phyloP scores from a whole-genome alignment of 2,329 filamentous ascomycete species.

The Cytospora mali region DNA sequence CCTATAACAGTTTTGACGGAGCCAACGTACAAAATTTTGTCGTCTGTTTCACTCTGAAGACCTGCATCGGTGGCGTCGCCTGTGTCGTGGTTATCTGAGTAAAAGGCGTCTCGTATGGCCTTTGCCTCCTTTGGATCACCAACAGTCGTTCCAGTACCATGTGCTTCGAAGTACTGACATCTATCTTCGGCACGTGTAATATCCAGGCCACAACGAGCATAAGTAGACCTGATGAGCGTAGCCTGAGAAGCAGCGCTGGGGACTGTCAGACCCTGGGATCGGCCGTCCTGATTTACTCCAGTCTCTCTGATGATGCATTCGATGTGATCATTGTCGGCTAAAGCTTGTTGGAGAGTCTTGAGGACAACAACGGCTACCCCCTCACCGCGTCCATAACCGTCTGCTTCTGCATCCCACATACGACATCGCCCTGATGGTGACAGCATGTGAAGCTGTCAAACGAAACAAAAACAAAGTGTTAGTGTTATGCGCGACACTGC shows the following conservation, averaged over 20 bases:
- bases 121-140: slow-evolving; percentile 37
- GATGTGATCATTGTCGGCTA: slow-evolving; percentile 47
- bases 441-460: slow-evolving; percentile 42
- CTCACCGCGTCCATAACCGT: slow-evolving; percentile 57
- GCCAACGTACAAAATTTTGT: slow-evolving; percentile 32
- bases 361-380: slow-evolving; percentile 50
- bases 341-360: slow-evolving; percentile 48
- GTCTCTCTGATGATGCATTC: slow-evolving; percentile 46
- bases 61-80: slow-evolving; percentile 8
- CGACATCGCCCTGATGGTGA: slow-evolving; percentile 41
- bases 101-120: slow-evolving; percentile 39
- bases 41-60: neutral
- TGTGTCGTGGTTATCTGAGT: slow-evolving; percentile 1
- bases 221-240: slow-evolving; percentile 43
- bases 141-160: slow-evolving; percentile 35
- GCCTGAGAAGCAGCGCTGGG: slow-evolving; percentile 47
- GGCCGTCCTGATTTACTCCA: slow-evolving; percentile 49
- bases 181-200: slow-evolving; percentile 32
- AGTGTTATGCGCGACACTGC: too few species aligned
- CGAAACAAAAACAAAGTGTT: too few species aligned
- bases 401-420: slow-evolving; percentile 49
- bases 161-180: slow-evolving; percentile 45
- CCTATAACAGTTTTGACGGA: slow-evolving; percentile 42
- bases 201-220: slow-evolving; percentile 43
- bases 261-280: slow-evolving; percentile 50